phyloP scores from a whole-genome alignment of 345 rosid genomes.

The Rubroshorea leprosula region DNA sequence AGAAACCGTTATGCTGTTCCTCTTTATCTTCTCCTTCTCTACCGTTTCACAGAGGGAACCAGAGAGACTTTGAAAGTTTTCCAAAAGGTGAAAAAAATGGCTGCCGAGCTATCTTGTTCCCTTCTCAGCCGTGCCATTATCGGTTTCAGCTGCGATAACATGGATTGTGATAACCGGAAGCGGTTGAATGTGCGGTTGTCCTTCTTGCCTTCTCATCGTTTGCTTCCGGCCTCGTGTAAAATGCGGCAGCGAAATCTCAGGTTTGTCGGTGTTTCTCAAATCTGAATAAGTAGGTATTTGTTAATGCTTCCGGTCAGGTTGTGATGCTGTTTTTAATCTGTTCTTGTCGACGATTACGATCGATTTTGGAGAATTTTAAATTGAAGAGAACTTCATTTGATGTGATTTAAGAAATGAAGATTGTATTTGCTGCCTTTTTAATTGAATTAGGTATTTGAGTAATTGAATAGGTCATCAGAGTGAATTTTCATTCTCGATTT shows the following conservation, averaged over 20 bases:
- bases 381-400: not conserved
- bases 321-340: not conserved
- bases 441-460: not conserved
- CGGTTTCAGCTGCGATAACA: conserved; percentile 23
- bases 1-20: conserved; percentile 19
- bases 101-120: conserved; percentile 53
- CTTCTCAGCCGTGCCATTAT: conserved; percentile 36
- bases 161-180: not conserved
- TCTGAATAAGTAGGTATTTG: not conserved
- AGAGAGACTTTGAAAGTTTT: not conserved
- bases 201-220: conserved; percentile 36
- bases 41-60: not conserved
- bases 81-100: conserved; percentile 25
- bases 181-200: conserved; percentile 27
- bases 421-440: not conserved
- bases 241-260: conserved; percentile 58
- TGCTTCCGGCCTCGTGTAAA: conserved; percentile 61
- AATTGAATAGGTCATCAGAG: not conserved
- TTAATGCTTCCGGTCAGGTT: not conserved
- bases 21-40: conserved; percentile 16
- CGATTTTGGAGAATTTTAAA: not conserved
- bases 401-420: not conserved
- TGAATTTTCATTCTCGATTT: too few species aligned
- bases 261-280: conserved; percentile 27
- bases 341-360: not conserved